Conservation (phyloP, 2,329 filamentous ascomycete genomes). For the Aspergillus luchuensis region DNA sequence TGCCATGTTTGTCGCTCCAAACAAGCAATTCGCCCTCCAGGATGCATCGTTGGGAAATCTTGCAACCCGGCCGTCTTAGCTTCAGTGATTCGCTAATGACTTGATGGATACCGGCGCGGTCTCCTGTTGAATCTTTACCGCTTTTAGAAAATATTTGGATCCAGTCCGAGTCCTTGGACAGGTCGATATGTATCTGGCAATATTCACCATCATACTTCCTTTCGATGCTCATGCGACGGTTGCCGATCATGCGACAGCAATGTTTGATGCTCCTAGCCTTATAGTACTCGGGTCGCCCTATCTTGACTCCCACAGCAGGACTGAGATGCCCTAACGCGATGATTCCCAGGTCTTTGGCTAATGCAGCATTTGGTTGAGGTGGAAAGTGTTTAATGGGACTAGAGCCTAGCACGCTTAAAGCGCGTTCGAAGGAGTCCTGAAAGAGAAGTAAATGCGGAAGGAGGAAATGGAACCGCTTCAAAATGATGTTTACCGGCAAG, state of each 20-base stretch:
- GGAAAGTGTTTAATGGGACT: constrained; percentile 41
- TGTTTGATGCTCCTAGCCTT: constrained; percentile 73
- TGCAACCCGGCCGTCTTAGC: constrained; percentile 61
- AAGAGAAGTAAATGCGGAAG: constrained; percentile 71
- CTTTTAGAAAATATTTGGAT: constrained; percentile 91
- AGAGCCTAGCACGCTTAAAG: constrained; percentile 56
- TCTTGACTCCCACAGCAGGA: constrained; percentile 62
- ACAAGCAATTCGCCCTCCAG: constrained; percentile 82
- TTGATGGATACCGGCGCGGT: constrained; percentile 64
- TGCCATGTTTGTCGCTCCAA: constrained; percentile 67
- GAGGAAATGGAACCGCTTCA: constrained; percentile 66
- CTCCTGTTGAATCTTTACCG: constrained; percentile 81
- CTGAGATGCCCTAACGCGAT: constrained; percentile 50
- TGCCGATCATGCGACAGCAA: constrained; percentile 65
- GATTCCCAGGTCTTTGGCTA: constrained; percentile 31
- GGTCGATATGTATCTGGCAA: constrained; percentile 81
- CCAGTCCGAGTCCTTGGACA: constrained; percentile 54
- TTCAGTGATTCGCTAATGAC: constrained; percentile 66
- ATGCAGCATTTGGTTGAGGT: constrained; percentile 35
- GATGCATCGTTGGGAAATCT: constrained; percentile 68
- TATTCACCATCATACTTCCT: constrained; percentile 88
- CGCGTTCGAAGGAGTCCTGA: constrained; percentile 66
- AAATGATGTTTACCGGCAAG: constrained; percentile 59
- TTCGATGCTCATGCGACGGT: constrained; percentile 70
- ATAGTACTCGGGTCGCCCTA: constrained; percentile 65